phyloP scores from a whole-genome alignment of 441 rosid species.

The Francoa sonchifolia region DNA sequence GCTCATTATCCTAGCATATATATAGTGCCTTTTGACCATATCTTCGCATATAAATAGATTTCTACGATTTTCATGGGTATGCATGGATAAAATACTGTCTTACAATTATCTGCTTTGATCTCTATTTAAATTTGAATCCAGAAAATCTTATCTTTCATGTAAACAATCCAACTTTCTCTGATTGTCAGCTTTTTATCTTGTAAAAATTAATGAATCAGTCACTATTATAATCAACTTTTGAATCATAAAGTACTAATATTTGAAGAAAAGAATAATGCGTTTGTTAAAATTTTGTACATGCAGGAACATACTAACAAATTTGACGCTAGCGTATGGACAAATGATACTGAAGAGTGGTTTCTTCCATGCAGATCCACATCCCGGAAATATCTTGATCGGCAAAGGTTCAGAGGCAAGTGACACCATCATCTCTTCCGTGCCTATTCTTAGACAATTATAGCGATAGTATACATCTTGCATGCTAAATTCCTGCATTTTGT shows the following conservation, averaged over 20 bases:
- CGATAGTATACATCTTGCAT: too few species aligned
- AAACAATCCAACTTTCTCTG: too few species aligned
- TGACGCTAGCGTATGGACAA: conserved; percentile 83
- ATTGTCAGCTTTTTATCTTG: too few species aligned
- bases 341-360: conserved; percentile 93
- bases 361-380: conserved; percentile 99
- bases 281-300: conserved; percentile 12
- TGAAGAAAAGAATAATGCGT: conserved; percentile 4
- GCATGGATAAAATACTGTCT: too few species aligned
- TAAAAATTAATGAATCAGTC: too few species aligned
- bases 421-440: conserved; percentile 8
- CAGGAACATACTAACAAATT: conserved; percentile 75
- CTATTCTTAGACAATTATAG: too few species aligned
- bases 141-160: too few species aligned
- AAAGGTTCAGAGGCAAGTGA: conserved; percentile 80
- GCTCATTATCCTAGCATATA: conserved; percentile 36
- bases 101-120: conserved; percentile 1
- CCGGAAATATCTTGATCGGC: conserved; percentile 86
- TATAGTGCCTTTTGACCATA: conserved; percentile 11
- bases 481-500: too few species aligned
- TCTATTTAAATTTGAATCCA: background rate
- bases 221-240: too few species aligned
- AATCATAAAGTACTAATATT: too few species aligned
- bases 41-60: conserved; percentile 1
- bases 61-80: background rate